Evolutionary conservation across 192 early-diverging fungal species (phyloP).

Genomic region (Entomortierella chlamydospora): DNA sequence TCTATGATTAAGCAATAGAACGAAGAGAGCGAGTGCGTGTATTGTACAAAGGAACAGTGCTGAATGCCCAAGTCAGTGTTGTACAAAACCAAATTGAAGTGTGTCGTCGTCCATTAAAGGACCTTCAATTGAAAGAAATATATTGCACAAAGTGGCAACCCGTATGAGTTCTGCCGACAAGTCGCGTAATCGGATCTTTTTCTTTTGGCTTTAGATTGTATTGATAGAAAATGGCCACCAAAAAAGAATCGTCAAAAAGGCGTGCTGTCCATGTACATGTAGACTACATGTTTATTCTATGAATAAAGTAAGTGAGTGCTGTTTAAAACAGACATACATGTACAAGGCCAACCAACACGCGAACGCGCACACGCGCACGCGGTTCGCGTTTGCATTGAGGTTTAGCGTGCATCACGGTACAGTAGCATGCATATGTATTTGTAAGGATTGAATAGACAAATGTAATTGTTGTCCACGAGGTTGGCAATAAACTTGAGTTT

Average conservation of each 20-base stretch:
- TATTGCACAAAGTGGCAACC: neutral
- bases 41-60: too few species aligned
- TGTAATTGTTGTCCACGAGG: neutral
- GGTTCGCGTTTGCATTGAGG: neutral
- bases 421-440: neutral
- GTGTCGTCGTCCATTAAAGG: too few species aligned
- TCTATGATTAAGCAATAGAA: too few species aligned
- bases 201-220: neutral
- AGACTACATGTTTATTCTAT: too few species aligned
- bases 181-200: neutral
- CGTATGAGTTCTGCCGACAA: neutral
- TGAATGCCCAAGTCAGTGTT: too few species aligned
- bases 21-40: too few species aligned
- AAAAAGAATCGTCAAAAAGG: neutral
- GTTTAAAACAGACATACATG: neutral
- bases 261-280: too few species aligned
- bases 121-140: neutral
- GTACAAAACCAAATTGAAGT: constrained; percentile 1
- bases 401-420: neutral
- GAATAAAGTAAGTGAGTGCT: neutral
- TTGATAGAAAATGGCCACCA: too few species aligned
- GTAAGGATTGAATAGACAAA: too few species aligned
- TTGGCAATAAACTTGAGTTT: neutral
- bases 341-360: too few species aligned
- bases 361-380: neutral